These are phyloP conservation scores for Lepidium aucheri DNA, from an alignment of 345 rosid species.

Conservation along the genomic window DNA sequence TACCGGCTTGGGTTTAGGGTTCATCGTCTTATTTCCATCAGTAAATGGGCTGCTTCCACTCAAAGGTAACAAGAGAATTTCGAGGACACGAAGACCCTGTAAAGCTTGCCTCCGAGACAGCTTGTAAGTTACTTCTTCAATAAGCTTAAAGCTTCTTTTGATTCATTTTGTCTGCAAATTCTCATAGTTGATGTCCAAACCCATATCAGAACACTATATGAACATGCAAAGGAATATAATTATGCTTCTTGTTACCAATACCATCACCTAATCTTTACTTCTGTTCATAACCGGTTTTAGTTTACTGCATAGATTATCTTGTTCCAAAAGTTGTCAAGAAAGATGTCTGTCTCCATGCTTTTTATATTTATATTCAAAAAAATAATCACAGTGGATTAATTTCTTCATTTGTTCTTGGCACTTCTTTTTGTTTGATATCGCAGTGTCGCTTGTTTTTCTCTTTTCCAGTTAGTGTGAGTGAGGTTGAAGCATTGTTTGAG, in stretches of 20 bases:
- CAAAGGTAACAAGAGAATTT: constrained; percentile 54
- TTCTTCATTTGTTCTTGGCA: not conserved
- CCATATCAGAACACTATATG: too few species aligned
- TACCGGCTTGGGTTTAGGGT: not conserved
- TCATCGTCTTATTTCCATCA: not conserved
- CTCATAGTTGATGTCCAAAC: not conserved
- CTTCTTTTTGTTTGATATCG: constrained; percentile 2
- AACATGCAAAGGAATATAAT: too few species aligned
- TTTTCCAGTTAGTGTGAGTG: constrained; percentile 89
- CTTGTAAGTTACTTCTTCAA: constrained; percentile 45
- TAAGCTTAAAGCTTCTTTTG: not conserved
- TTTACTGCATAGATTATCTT: not conserved
- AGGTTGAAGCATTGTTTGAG: constrained; percentile 98
- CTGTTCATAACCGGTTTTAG: too few species aligned
- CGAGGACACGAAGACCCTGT: constrained; percentile 90
- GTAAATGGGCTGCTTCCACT: constrained; percentile 96
- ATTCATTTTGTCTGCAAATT: not conserved
- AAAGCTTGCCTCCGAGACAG: constrained; percentile 81
- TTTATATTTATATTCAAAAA: not conserved
- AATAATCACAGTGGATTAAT: not conserved
- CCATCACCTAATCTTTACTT: not conserved
- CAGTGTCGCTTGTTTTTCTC: constrained; percentile 8
- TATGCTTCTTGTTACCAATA: not conserved
- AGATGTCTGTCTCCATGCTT: not conserved
- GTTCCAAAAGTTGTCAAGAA: not conserved